A percentile compares a stretch with the other conserved stretches of the same genome.
phyloP scores from a whole-genome alignment of 345 rosid genomes.

The Dipteronia sinensis region DNA sequence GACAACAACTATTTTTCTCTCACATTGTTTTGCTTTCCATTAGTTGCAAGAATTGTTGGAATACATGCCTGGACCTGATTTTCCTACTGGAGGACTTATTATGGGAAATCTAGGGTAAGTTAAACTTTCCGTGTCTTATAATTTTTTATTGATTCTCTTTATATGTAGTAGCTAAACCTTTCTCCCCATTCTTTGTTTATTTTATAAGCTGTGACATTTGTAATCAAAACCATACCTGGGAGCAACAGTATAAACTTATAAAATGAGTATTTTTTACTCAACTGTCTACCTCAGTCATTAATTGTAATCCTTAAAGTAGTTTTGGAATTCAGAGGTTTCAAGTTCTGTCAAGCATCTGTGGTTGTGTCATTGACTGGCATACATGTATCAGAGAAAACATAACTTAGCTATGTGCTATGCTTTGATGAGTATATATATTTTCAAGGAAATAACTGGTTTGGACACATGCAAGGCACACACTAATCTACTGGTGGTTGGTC shows the following conservation, averaged over 20 bases:
- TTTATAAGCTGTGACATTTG: neutral
- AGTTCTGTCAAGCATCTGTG: neutral
- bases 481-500: neutral
- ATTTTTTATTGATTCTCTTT: neutral
- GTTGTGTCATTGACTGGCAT: neutral
- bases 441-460: neutral
- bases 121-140: neutral
- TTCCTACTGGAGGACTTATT: conserved; percentile 95
- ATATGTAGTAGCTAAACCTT: neutral
- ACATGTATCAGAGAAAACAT: neutral
- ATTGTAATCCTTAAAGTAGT: neutral
- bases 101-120: conserved; percentile 96
- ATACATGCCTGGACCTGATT: conserved; percentile 99
- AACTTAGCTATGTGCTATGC: neutral
- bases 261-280: neutral
- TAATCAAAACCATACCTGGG: neutral
- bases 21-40: conserved; percentile 26
- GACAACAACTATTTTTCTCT: conserved; percentile 2
- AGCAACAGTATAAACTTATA: neutral
- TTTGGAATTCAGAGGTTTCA: neutral
- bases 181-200: neutral
- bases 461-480: neutral
- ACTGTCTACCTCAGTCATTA: neutral
- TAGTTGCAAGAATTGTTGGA: conserved; percentile 96
- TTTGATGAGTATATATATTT: neutral